phyloP scores from a whole-genome alignment of 2,329 filamentous ascomycete genomes.

The Pyrenophora graminea region DNA sequence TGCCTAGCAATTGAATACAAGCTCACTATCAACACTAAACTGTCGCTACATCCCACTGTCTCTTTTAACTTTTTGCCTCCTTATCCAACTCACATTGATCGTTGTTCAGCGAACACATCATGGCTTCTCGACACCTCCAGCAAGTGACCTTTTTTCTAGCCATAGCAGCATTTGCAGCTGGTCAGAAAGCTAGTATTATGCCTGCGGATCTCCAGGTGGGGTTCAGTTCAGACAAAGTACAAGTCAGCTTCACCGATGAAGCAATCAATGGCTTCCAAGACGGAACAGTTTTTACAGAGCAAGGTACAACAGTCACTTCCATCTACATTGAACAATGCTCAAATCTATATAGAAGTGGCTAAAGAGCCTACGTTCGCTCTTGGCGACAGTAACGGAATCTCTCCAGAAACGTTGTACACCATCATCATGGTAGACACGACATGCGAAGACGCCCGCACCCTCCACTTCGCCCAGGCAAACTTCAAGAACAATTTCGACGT shows the following conservation, averaged over 20 bases:
- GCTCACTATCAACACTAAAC: neutral
- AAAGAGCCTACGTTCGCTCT: slow-evolving; percentile 40
- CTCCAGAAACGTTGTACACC: slow-evolving; percentile 31
- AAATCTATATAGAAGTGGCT: slow-evolving; percentile 26
- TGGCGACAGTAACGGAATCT: slow-evolving; percentile 40
- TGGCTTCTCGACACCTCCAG: slow-evolving; percentile 18
- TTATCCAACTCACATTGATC: neutral
- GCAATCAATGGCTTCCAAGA: slow-evolving; percentile 37
- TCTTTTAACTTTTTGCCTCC: neutral
- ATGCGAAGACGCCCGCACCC: slow-evolving; percentile 27
- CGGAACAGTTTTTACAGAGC: slow-evolving; percentile 31
- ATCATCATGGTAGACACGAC: slow-evolving; percentile 43
- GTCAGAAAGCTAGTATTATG: slow-evolving; percentile 20
- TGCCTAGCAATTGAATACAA: neutral
- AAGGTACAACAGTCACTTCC: slow-evolving; percentile 20
- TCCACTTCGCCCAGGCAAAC: slow-evolving; percentile 41
- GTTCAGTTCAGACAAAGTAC: slow-evolving; percentile 33
- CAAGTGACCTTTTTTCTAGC: slow-evolving; percentile 1
- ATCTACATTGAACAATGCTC: neutral
- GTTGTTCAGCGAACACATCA: slow-evolving; percentile 6
- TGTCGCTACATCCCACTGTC: neutral
- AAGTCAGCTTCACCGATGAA: slow-evolving; percentile 34
- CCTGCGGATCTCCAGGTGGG: slow-evolving; percentile 23
- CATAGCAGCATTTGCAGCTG: slow-evolving; percentile 4
- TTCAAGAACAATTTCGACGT: slow-evolving; percentile 36